phyloP scores from a whole-genome alignment of 73 alveolate species.

The Stentor roeselii region DNA sequence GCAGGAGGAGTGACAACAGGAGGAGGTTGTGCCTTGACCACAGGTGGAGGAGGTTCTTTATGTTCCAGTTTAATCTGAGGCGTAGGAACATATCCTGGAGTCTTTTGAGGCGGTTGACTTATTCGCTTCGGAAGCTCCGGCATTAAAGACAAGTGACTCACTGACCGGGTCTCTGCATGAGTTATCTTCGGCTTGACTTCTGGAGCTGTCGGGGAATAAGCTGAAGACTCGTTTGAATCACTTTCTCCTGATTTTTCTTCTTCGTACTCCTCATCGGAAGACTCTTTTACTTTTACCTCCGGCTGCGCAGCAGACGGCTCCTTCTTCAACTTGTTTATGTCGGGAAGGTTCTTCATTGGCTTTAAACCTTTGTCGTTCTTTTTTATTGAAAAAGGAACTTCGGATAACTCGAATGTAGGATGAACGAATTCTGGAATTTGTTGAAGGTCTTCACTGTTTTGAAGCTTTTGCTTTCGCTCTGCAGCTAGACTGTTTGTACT shows the following conservation, averaged over 20 bases:
- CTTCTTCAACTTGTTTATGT: conserved; percentile 1
- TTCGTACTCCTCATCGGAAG: background rate
- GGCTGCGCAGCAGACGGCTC: background rate
- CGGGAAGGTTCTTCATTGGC: conserved; percentile 21
- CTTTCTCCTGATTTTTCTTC: conserved; percentile 2
- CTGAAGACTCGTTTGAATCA: background rate
- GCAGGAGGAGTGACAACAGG: background rate
- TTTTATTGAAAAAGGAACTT: conserved; percentile 25
- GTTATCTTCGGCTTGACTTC: conserved; percentile 16
- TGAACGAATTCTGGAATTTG: conserved; percentile 20
- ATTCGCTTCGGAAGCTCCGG: too few relatives aligned
- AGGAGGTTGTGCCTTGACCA: conserved; percentile 6
- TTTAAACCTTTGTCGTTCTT: conserved; percentile 8
- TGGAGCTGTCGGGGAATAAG: background rate
- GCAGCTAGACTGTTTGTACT: background rate
- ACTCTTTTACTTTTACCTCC: background rate
- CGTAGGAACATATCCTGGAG: too few relatives aligned
- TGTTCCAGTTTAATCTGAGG: background rate
- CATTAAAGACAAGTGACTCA: too few relatives aligned
- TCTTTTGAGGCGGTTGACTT: too few relatives aligned
- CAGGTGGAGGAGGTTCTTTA: background rate
- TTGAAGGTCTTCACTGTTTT: background rate
- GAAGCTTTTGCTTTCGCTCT: conserved; percentile 23
- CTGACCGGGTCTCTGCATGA: background rate
- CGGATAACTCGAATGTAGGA: background rate